Evolutionary conservation across 345 rosid species (phyloP).

Genomic region (Bruguiera gymnorhiza): DNA sequence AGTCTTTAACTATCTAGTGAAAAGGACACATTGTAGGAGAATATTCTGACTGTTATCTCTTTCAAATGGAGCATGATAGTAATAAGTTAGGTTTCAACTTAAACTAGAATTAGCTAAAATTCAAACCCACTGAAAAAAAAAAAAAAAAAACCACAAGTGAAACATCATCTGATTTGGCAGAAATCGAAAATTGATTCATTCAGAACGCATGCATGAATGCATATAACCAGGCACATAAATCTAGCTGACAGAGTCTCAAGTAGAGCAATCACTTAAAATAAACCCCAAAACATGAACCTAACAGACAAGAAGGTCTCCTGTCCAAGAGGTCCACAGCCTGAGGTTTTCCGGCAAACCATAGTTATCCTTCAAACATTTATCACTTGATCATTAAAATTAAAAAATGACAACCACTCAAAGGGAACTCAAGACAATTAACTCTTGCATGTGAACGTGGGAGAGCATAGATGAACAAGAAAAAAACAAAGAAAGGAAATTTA

Average conservation of each 20-base stretch:
- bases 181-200: not conserved
- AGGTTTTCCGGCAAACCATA: not conserved
- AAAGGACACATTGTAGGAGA: not conserved
- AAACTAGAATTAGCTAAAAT: too few species aligned
- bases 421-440: not conserved
- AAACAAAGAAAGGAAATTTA: conserved; percentile 1
- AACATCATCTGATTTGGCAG: not conserved
- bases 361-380: not conserved
- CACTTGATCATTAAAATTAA: not conserved
- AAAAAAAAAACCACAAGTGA: too few species aligned
- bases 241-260: not conserved
- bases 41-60: too few species aligned
- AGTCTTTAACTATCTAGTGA: too few species aligned
- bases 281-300: too few species aligned
- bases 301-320: too few species aligned
- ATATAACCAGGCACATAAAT: not conserved
- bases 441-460: not conserved
- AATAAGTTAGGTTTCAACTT: too few species aligned
- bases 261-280: not conserved
- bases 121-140: too few species aligned
- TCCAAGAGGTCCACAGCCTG: too few species aligned
- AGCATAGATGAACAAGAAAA: not conserved
- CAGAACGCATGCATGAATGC: not conserved
- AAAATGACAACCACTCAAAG: not conserved
- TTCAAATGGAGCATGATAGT: too few species aligned